Evolutionary conservation across 495 filamentous ascomycete genomes (phyloP).

Genomic region (Pseudevernia furfuracea): DNA sequence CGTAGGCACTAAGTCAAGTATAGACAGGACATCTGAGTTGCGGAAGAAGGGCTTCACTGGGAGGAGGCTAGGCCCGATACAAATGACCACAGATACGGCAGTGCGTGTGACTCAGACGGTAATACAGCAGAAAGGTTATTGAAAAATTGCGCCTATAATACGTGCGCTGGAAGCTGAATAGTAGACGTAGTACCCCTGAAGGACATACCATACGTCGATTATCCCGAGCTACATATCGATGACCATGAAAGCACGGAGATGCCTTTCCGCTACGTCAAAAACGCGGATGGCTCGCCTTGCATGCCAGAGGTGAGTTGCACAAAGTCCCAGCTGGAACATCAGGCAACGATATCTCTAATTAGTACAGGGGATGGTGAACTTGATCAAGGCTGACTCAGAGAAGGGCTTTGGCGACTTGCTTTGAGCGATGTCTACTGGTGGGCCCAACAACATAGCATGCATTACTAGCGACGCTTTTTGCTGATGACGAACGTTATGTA

Average conservation of each 20-base stretch:
- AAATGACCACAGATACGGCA: constrained; percentile 98
- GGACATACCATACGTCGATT: constrained; percentile 72
- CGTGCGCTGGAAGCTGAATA: constrained; percentile 12
- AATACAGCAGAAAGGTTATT: constrained; percentile 68
- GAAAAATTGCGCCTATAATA: not conserved
- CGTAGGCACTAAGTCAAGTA: constrained; percentile 8
- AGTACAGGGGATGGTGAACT: constrained; percentile 77
- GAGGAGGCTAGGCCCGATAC: constrained; percentile 79
- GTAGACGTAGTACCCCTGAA: constrained; percentile 56
- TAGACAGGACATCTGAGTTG: constrained; percentile 89
- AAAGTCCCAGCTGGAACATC: not conserved
- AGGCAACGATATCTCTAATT: constrained; percentile 9
- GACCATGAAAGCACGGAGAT: constrained; percentile 90
- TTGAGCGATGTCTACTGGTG: constrained; percentile 33
- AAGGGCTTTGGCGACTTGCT: constrained; percentile 85
- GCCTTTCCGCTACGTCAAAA: constrained; percentile 93
- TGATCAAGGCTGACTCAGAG: constrained; percentile 90
- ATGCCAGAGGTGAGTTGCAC: constrained; percentile 71
- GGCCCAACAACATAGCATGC: not conserved
- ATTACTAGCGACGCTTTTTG: not conserved
- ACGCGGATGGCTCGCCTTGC: constrained; percentile 62
- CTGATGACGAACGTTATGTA: not conserved
- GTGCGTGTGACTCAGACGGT: constrained; percentile 88
- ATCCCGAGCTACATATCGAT: constrained; percentile 81
- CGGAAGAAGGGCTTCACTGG: constrained; percentile 87